Evolutionary conservation across 305 asterid genomes (phyloP).

Genomic region (Fraxinus latifolia): DNA sequence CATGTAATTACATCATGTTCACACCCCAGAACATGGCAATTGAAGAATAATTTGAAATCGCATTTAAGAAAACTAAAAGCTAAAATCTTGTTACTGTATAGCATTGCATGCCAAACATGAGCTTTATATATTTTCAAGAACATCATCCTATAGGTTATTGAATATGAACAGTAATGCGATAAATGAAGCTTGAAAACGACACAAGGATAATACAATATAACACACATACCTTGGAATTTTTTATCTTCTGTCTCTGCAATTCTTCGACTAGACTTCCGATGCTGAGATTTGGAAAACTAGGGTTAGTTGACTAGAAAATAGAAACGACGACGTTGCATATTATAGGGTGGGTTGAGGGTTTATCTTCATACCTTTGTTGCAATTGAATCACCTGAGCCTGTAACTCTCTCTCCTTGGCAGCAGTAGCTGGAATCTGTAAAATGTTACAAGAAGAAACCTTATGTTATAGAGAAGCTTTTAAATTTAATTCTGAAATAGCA

Average conservation of each 20-base stretch:
- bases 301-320: constrained; percentile 21
- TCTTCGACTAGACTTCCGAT: constrained; percentile 73
- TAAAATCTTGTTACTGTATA: background rate
- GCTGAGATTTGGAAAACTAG: constrained; percentile 43
- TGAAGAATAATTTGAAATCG: background rate
- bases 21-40: background rate
- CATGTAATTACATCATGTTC: background rate
- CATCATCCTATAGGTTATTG: background rate
- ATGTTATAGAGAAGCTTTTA: background rate
- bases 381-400: constrained; percentile 64
- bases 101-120: background rate
- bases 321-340: background rate
- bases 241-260: constrained; percentile 66
- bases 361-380: constrained; percentile 51
- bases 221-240: constrained; percentile 67
- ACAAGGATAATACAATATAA: background rate
- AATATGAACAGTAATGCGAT: background rate
- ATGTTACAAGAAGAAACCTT: background rate
- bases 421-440: constrained; percentile 43
- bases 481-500: background rate
- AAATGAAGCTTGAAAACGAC: background rate
- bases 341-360: constrained; percentile 9
- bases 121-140: background rate
- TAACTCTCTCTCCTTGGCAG: constrained; percentile 67
- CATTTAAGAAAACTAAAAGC: background rate